Conservation (phyloP, 164 flowering plant genomes). For the Vitis rupestris region DNA sequence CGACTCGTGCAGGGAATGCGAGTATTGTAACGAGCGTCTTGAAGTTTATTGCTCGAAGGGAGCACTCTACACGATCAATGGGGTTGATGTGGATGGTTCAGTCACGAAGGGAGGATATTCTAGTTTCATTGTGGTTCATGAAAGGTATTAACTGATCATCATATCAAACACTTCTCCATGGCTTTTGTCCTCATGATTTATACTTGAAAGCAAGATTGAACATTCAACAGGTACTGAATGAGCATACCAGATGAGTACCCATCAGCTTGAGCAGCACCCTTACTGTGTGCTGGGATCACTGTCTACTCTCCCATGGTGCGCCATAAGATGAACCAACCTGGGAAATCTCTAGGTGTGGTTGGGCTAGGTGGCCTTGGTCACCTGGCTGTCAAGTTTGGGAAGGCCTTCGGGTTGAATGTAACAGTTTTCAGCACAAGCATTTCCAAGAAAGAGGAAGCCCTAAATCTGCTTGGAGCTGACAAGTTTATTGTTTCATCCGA, state of each 20-base stretch:
- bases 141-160: not conserved
- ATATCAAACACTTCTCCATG: too few relatives aligned
- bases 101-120: slow-evolving; percentile 12
- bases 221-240: too few relatives aligned
- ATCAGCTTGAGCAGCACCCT: not conserved
- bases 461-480: slow-evolving; percentile 26
- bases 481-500: slow-evolving; percentile 21
- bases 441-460: slow-evolving; percentile 26
- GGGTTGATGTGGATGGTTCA: slow-evolving; percentile 11
- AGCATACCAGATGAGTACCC: slow-evolving; percentile 14
- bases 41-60: slow-evolving; percentile 3
- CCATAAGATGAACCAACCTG: too few relatives aligned
- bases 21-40: slow-evolving; percentile 6
- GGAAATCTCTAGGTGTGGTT: too few relatives aligned
- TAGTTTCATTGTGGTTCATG: slow-evolving; percentile 13
- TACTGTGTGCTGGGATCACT: too few relatives aligned
- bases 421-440: not conserved
- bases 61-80: slow-evolving; percentile 4
- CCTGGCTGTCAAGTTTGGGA: too few relatives aligned
- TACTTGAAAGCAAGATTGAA: too few relatives aligned
- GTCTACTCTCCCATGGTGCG: too few relatives aligned
- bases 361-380: too few relatives aligned
- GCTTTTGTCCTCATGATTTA: too few relatives aligned
- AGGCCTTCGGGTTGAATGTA: too few relatives aligned
- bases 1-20: slow-evolving; percentile 11